Conservation (phyloP, 306 rosid species). For the Sicyos edulis region DNA sequence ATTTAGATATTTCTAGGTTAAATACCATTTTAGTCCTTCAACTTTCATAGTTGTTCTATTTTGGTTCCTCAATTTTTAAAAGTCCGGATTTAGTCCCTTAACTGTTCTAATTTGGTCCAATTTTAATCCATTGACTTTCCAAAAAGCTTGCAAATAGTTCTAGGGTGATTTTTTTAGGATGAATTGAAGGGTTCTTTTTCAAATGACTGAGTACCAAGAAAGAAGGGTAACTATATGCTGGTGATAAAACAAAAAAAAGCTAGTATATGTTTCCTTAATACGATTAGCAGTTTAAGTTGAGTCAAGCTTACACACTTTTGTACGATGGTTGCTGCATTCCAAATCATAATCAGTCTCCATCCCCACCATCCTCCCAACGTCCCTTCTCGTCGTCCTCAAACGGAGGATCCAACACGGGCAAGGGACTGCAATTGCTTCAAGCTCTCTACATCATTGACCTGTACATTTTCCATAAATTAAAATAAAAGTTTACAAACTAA, state of each 20-base stretch:
- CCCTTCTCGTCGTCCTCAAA: conserved; percentile 61
- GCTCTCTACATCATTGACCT: conserved; percentile 42
- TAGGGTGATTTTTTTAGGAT: too few relatives aligned
- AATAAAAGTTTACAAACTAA: conserved; percentile 4
- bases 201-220: too few relatives aligned
- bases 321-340: conserved; percentile 70
- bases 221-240: too few relatives aligned
- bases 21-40: too few relatives aligned
- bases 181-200: too few relatives aligned
- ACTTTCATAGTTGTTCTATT: too few relatives aligned
- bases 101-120: too few relatives aligned
- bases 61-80: too few relatives aligned
- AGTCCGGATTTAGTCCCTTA: too few relatives aligned
- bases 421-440: conserved; percentile 63
- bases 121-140: too few relatives aligned
- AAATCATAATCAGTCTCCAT: conserved; percentile 37
- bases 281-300: conserved; percentile 2
- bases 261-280: neutral
- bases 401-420: conserved; percentile 84
- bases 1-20: too few relatives aligned
- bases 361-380: conserved; percentile 41
- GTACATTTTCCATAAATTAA: conserved; percentile 4
- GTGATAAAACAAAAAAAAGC: neutral
- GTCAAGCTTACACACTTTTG: conserved; percentile 56
- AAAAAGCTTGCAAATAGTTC: too few relatives aligned